Base-by-base conservation (phyloP, 2,329 filamentous ascomycete genomes). In the Botrytis medusae region DNA sequence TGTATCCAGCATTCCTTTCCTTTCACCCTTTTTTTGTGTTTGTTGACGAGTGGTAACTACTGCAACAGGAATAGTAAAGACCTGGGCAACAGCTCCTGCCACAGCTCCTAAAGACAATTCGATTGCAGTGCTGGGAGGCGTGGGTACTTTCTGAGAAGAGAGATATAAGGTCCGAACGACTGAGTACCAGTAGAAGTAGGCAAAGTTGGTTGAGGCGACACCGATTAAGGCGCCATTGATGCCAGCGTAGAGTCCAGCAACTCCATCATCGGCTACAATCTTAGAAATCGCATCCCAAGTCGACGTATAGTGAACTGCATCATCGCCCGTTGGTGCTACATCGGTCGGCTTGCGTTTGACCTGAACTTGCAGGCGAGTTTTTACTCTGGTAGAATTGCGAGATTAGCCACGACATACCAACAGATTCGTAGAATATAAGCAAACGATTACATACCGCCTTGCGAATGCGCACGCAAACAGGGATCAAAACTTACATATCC, bases 101-200 rank as follows among this genome's bases (percentile, higher is more conserved):
- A 94, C 84, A 18, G 96, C 96, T 63, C 96, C 96, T 18, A 99
- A 86, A 1, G 90, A 88, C 73, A 99, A 87, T 83, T 99, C 96
- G 62, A 92, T 87, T 7, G 92, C 88, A 0, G 95, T 98, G 32
- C 93, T 91, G 2, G 94, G 93, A 40, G 91, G 81, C 77, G 87
- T 88, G 75, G 87, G 82, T 59, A 88, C 84, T 77, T 88, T 88
- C 77, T 84, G 84, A 37, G 86, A 87, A 48, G 86, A 86, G 77
- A 93, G 83, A 82, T 98, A 98, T 32, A 97, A 83, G 25, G 90
- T 90, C 76, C 96, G 90, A 46, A 98, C 93, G 42, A 96, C 84
- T 8, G 94, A 95, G 82, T 98, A 98, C 95, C 95, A 98, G 85
- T 99, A 99, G 82, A 99, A 99, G 84, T 99, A 99, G 79, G 96